phyloP scores from a whole-genome alignment of 768 basidiomycete species.

The Clitopilus hobsonii region DNA sequence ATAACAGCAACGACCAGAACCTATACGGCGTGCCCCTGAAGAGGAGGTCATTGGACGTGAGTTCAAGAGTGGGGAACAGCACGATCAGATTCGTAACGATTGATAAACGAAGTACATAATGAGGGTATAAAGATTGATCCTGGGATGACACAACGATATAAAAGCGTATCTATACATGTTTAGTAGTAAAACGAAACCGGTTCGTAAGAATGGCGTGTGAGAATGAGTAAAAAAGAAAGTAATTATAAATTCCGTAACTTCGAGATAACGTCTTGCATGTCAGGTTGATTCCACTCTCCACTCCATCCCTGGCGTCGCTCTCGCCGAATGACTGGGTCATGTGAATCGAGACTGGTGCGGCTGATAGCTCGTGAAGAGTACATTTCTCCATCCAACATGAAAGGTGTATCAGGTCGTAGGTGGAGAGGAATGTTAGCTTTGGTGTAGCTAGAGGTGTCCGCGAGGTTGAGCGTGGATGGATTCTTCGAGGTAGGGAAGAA shows the following conservation, averaged over 20 bases:
- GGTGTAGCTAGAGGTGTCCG: not conserved
- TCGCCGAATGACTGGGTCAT: conserved; percentile 5
- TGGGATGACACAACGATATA: not conserved
- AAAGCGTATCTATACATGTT: not conserved
- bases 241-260: conserved; percentile 14
- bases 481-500: not conserved
- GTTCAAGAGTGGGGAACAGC: too few relatives aligned
- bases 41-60: not conserved
- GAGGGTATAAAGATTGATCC: not conserved
- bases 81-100: too few relatives aligned
- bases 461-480: not conserved
- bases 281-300: conserved; percentile 22
- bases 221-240: not conserved
- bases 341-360: not conserved
- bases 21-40: not conserved
- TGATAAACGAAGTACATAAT: not conserved
- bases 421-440: conserved; percentile 4
- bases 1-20: not conserved
- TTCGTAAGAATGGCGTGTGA: not conserved
- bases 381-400: conserved; percentile 5
- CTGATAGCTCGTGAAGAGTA: not conserved
- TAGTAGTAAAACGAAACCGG: not conserved
- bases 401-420: conserved; percentile 10
- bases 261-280: conserved; percentile 21
- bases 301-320: conserved; percentile 21